Evolutionary conservation across 148 eudicot species (phyloP), one percentile per base, ranked within the genome.

Genomic region (Rhododendron henanense): DNA sequence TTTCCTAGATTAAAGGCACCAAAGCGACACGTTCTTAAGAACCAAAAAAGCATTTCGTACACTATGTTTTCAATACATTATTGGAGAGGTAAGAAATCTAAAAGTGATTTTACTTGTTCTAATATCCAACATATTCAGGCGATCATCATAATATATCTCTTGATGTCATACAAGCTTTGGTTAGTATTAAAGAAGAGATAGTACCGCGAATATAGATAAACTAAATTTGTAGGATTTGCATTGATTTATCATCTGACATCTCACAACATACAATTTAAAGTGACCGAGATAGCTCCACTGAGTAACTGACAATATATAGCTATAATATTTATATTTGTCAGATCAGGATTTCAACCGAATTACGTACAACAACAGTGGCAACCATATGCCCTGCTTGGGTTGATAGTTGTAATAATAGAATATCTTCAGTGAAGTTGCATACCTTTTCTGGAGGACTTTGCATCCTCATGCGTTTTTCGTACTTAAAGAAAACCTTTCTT

Each of bases 381-480:
- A 59, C 16, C 15, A 59, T 31, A 23, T 53, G 2, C 37, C 4
- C 28, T 82, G 50, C 84, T 55, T 35, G 3, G 19, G 45, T 19
- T 16, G 18, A 82, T 35, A 81, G 37, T 15, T 16, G 19, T 33
- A 59, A 10, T 28, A 73, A 7, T 35, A 33, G 44, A 73, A 19
- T 74, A 31, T 48, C 53, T 35, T 31, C 28, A 18, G 84, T 39
- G n/a, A 37, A 45, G 19, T 67, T 13, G 11, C 50, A 25, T 87
- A 96, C 98, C 98, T 96, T 96, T 87, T 96, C 95, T 28, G 98
- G 98, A 47, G 98, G 98, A 78, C 98, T 96, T 84, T 84, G 87
- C 35, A 86, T 73, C 84, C 98, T 88, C 35, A 94, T 91, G 57
- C 98, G 93, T 86, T 93, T 93, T 75, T 96, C 98, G 10, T 96